Base-by-base conservation (phyloP, 495 filamentous ascomycete genomes). In the Aspergillus mulundensis region DNA sequence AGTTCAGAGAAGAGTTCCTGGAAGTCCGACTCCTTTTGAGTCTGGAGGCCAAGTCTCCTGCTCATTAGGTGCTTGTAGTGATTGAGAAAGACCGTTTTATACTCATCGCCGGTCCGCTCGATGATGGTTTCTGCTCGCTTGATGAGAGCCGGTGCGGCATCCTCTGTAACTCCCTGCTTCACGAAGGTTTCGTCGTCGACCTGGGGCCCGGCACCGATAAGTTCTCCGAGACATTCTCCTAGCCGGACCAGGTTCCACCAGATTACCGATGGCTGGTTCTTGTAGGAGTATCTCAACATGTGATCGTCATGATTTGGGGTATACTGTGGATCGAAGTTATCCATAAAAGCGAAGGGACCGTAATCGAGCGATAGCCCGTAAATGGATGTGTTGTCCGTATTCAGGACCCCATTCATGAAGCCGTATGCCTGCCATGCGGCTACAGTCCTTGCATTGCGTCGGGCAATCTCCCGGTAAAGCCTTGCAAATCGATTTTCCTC, bases 241-340 rank as follows among this genome's bases (percentile, higher is more conserved):
- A 98, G 80, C 20, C 94, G 85, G 11, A 96, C 90, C 3, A 98
- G 80, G 63, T 98, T 98, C 94, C 94, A 98, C 94, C 94, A 98
- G 66, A 98, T 91, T 40, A 97, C 87, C 43, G 86, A 90, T 1
- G 94, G 91, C 64, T 98, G 94, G 71, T 97, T 97, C 52, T 84
- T 84, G 77, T 96, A 98, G 42, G 82, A 82, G 69, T 98, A 98
- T 28, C 94, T 84, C 15, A 95, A 71, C 72, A 85, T 79, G 62
- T 87, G 80, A 66, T 98, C 94, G 67, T 98, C 94, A 68, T 98
- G 94, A 65, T 98, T 98, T 5, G 94, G 94, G 0, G 94, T 98
- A 69, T 97, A 98, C 20, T 75, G 75, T 0, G 94, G 94, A 66
- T 97, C 91, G 66, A 97, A 97, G 61, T 88, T 91, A 68, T 97